phyloP scores from a whole-genome alignment of 129 eudicot species.

The Daucus carota region DH1_v3.0 NC_030384.2:15390501-15391000 shows the following conservation, averaged over 20 bases:
- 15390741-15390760: not conserved
- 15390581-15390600: slow-evolving; percentile 27
- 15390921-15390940: not conserved
- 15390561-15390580: slow-evolving; percentile 25
- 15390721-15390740: not conserved
- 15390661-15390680: not conserved
- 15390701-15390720: not conserved
- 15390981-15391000: too few relatives aligned
- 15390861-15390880: not conserved
- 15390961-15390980: slow-evolving; percentile 3
- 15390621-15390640: not conserved
- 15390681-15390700: not conserved
- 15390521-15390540: slow-evolving; percentile 41
- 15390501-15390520: slow-evolving; percentile 27
- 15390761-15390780: not conserved
- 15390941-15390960: not conserved
- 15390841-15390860: not conserved
- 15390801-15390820: not conserved
- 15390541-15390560: slow-evolving; percentile 30
- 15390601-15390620: not conserved
- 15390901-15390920: not conserved
- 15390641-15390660: not conserved
- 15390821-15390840: not conserved
- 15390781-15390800: not conserved
- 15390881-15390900: too few relatives aligned